Base-by-base conservation (phyloP, 208 protist genomes). In the Wallacemonas rigidus region DNA sequence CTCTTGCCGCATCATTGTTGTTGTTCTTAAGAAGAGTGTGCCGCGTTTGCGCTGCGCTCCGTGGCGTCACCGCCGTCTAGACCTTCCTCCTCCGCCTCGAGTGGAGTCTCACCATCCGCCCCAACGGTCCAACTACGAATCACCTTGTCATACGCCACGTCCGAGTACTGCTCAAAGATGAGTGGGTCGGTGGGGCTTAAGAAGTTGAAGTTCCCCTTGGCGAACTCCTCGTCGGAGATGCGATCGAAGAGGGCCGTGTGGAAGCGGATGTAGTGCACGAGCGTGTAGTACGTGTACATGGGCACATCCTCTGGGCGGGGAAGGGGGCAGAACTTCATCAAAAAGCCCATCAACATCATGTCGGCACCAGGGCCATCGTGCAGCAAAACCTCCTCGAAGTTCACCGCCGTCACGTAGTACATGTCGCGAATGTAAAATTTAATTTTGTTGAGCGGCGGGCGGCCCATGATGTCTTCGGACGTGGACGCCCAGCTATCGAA, bases 231-330 rank as follows among this genome's bases (percentile, higher is more conserved):
- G 60, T 96, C 91, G 12, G 91, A 72, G 51, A 97, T 88, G 67
- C 92, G 86, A 72, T 97, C 92, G 41, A 97, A 90, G 48, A 97
- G 84, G 4, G 92, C 92, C 9, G 86, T 88, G 81, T 97, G 92
- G 69, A 97, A 95, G 71, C 92, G 90, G 26, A 97, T 86, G 79
- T 97, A 97, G 77, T 97, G 92, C 45, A 97, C 92, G 17, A 97
- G 77, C 6, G 90, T 92, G 83, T 97, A 97, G 72, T 94, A 95
- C 2, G 90, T 95, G 76, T 89, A 97, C 75, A 97, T 79, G 41
- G 92, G 92, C 26, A 95, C 81, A 68, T 97, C 92, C 82, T 97
- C 92, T 9, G 91, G 91, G 2, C 91, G 82, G 26, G 88, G 87
- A 60, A 94, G 77, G 3, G 91, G 91, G 71, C 89, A 93, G 76